Base-by-base conservation (phyloP, 73 alveolate genomes). In the Paramecium sonneborni region DNA sequence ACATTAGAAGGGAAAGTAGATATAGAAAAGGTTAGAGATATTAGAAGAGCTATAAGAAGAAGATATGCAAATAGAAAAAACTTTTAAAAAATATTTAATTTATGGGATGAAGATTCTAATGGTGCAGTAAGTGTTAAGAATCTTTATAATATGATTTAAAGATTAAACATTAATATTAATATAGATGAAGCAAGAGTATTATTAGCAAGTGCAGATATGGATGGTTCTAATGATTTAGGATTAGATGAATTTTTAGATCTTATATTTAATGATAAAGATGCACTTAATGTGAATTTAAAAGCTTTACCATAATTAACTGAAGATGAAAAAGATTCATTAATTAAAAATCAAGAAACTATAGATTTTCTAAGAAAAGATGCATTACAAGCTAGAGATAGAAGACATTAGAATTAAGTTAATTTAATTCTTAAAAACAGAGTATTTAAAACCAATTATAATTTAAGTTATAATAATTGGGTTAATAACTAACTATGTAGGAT, bases 1-100 rank as follows among this genome's bases (percentile, higher is more conserved):
- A 96, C 99, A 56, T 89, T 96, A 9, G 98, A 97, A 91, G 99
- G 99, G 55, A 97, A 97, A 93, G 97, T 97, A 10, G 99, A 96
- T 85, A 62, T 96, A 39, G 95, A 95, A 89, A 97, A 96, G 92
- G 97, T 97, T 74, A 92, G 97, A 87, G 98, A 97, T 55, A 97
- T 97, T 56, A 96, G 98, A 87, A 95, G 98, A 93, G 98, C 98
- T 57, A 90, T 97, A 76, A 92, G 98, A 74, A 93, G 99, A 74
- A 92, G 99, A 56, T 97, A 97, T 93, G 96, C 97, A 84, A 97
- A 96, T 26, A 95, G 99, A 85, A 93, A 92, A 44, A 97, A 97
- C 90, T 92, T 94, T 41, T 85, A 95, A 93, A 94, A 95, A 85
- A 96, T 98, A 55, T 98, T 98, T 92, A 67, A 95, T 67, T 93